Conservation (phyloP, 371 early-diverging fungal genomes). For the Rhizopus microsporus region DNA sequence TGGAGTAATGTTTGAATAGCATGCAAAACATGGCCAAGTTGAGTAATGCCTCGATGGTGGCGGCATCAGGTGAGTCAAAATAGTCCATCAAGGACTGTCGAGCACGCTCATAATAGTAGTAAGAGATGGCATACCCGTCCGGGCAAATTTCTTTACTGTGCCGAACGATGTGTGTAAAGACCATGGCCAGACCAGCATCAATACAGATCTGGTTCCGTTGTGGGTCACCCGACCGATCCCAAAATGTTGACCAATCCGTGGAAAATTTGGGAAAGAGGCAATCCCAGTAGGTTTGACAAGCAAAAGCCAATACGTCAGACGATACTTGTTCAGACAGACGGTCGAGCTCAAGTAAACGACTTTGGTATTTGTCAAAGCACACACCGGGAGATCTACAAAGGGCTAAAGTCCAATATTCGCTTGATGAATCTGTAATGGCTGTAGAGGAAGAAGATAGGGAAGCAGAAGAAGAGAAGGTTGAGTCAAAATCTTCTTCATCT, state of each 20-base stretch:
- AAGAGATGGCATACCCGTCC: conserved; percentile 30
- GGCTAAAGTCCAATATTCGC: conserved; percentile 46
- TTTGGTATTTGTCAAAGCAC: conserved; percentile 34
- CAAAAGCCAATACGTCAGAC: conserved; percentile 34
- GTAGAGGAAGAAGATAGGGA: conserved; percentile 6
- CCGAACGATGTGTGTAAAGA: conserved; percentile 36
- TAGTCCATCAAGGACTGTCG: conserved; percentile 33
- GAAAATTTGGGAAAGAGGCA: conserved; percentile 39
- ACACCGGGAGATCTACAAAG: conserved; percentile 34
- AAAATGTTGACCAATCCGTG: conserved; percentile 33
- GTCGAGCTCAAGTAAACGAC: conserved; percentile 29
- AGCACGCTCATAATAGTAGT: conserved; percentile 36
- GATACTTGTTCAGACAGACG: conserved; percentile 39
- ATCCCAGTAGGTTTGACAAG: conserved; percentile 45
- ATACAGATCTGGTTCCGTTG: conserved; percentile 33
- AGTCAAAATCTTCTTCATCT: conserved; percentile 16
- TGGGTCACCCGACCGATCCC: conserved; percentile 32
- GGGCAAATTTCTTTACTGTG: conserved; percentile 34
- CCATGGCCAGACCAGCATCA: conserved; percentile 35
- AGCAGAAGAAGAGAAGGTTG: conserved; percentile 3
- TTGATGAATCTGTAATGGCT: conserved; percentile 27
- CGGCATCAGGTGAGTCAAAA: conserved; percentile 33
- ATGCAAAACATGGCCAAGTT: conserved; percentile 35
- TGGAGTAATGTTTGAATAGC: conserved; percentile 31
- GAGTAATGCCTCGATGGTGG: conserved; percentile 32